Evolutionary conservation across 148 eudicot genomes (phyloP).

Genomic region (Rhododendron mucronatum): DNA sequence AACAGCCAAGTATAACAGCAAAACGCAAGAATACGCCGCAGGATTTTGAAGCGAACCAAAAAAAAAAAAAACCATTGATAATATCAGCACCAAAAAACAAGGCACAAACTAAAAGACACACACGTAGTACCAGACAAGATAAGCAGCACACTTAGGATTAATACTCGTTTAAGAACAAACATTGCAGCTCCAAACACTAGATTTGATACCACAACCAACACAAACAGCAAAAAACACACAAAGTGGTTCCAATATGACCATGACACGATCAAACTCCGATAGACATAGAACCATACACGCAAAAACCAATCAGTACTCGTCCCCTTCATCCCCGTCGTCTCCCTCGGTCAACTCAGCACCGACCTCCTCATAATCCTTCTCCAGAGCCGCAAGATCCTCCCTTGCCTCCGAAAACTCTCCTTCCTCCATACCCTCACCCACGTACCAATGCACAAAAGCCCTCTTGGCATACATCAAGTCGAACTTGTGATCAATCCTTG

Average conservation of each 20-base stretch:
- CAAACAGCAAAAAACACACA: neutral
- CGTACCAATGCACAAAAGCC: slow-evolving; percentile 37
- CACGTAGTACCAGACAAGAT: neutral
- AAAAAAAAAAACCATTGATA: neutral
- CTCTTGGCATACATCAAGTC: slow-evolving; percentile 33
- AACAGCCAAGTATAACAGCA: neutral
- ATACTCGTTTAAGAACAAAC: neutral
- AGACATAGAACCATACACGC: neutral
- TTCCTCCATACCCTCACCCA: slow-evolving; percentile 41
- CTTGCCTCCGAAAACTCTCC: slow-evolving; percentile 34
- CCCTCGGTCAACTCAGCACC: slow-evolving; percentile 27
- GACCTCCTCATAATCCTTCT: slow-evolving; percentile 36
- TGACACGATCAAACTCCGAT: neutral
- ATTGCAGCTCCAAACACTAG: neutral
- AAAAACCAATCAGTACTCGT: slow-evolving; percentile 20
- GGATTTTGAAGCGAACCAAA: neutral
- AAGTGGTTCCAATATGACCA: neutral
- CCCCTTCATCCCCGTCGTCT: slow-evolving; percentile 32
- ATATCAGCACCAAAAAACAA: neutral
- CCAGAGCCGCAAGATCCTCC: slow-evolving; percentile 35
- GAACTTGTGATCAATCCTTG: slow-evolving; percentile 30
- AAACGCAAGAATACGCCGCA: neutral
- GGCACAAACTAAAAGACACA: neutral
- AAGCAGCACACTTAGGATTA: no score
- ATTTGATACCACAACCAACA: neutral